A percentile compares a stretch with the other conserved stretches of the same genome.
phyloP scores from a whole-genome alignment of 768 basidiomycete species.

The Auricularia cornea region DNA sequence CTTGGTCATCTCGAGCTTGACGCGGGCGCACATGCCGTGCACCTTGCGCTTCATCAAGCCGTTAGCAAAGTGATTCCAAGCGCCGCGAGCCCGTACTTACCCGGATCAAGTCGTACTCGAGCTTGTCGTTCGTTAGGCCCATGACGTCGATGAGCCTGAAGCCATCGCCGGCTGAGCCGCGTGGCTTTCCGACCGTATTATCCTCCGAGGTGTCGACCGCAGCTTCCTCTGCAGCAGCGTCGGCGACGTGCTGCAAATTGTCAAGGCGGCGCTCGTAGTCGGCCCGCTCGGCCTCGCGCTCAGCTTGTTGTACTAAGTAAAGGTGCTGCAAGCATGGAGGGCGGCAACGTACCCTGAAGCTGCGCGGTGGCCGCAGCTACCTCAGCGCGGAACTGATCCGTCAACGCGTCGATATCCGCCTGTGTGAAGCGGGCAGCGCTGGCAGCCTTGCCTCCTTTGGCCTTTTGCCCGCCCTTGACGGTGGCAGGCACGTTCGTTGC shows the following conservation, averaged over 20 bases:
- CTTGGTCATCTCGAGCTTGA: not conserved
- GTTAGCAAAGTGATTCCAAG: not conserved
- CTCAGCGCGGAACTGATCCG: not conserved
- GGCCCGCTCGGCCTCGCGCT: not conserved
- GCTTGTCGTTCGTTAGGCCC: not conserved
- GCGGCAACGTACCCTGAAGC: not conserved
- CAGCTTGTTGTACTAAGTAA: not conserved
- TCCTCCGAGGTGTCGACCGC: not conserved
- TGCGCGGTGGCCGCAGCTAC: not conserved
- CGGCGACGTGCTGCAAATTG: not conserved
- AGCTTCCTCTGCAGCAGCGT: not conserved
- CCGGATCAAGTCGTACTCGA: not conserved
- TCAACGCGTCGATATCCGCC: not conserved
- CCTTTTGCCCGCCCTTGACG: not conserved
- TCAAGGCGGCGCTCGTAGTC: not conserved
- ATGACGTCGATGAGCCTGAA: not conserved
- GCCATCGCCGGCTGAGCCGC: not conserved
- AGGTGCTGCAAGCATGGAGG: not conserved
- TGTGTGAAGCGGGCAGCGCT: not conserved
- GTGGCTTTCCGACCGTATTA: not conserved
- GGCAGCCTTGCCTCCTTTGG: not conserved
- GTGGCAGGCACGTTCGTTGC: no score
- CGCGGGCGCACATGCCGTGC: not conserved
- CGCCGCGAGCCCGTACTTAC: not conserved
- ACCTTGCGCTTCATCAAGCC: not conserved